Base-by-base conservation (phyloP, 129 eudicot genomes). In the Chrysanthemum seticuspe region DNA sequence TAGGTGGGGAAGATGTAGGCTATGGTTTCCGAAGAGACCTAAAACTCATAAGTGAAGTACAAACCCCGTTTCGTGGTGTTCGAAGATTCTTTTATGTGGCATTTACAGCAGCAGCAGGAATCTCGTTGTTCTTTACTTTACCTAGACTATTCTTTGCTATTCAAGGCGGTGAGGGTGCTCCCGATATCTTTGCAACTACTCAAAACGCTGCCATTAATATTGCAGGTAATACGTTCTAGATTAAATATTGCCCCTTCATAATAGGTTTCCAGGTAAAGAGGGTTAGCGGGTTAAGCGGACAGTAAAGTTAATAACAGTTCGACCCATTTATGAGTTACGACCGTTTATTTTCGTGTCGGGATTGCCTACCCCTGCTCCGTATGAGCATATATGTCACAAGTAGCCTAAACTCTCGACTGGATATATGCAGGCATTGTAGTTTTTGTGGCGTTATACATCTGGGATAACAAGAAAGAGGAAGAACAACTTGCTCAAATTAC, bases 401-500 rank as follows among this genome's bases (percentile, higher is more conserved):
- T 56, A 36, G 14, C 4, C 25, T 60, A 51, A n/a, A 29, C 14
- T 78, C 68, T 80, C 51, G 72, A 80, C 71, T 77, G 88, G 90
- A 72, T 69, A 73, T 77, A 25, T 83, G 81, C 91, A 95, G 99
- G 99, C 80, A 88, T 90, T 77, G 75, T 85, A 73, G 94, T 74
- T 78, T n/a, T 95, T 53, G 97, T 95, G 79, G 97, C 96, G 29
- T 85, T 95, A 52, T 83, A 81, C 66, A 51, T 90, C 9, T 95
- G 99, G 99, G 99, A 95, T 69, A 90, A 88, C 84, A 90, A 86
- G 82, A 95, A 95, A 74, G 99, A 95, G 80, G 99, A 95, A 88
- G 99, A 95, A 76, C 99, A 90, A 74, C 84, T 95, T 79, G 83
- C 97, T 65, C 99, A 95, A 76, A 95, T 95, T 78, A 73, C 88